Percentiles rank a stretch among this genome's conserved stretches.
phyloP scores from a whole-genome alignment of 768 basidiomycete genomes.

The Lyophyllum semitale region DNA sequence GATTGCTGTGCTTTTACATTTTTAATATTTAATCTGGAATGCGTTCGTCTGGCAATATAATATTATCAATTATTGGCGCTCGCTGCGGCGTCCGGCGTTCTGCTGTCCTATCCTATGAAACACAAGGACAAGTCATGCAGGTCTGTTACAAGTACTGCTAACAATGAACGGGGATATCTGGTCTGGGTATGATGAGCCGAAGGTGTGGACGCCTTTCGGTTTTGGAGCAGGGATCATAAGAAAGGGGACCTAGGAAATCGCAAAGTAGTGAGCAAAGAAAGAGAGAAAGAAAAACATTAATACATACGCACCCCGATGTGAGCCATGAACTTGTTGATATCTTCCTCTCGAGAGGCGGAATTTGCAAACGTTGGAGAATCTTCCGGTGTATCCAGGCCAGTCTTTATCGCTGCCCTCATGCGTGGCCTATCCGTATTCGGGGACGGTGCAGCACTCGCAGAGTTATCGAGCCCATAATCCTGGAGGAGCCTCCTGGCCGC shows the following conservation, averaged over 20 bases:
- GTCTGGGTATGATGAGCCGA: conserved; percentile 21
- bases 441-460: conserved; percentile 24
- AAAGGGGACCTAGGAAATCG: conserved; percentile 35
- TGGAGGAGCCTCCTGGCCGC: conserved; percentile 39
- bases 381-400: conserved; percentile 8
- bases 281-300: conserved; percentile 5
- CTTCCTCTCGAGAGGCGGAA: conserved; percentile 30
- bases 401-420: conserved; percentile 8
- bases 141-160: conserved; percentile 5
- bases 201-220: conserved; percentile 22
- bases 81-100: no score
- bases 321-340: conserved; percentile 50
- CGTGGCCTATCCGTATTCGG: conserved; percentile 24
- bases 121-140: no score
- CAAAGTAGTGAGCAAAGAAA: neutral
- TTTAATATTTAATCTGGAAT: no score
- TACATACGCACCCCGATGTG: conserved; percentile 47
- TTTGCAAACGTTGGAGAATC: conserved; percentile 6
- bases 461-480: conserved; percentile 43
- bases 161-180: conserved; percentile 20
- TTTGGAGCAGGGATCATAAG: conserved; percentile 42
- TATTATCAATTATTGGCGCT: no score
- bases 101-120: no score
- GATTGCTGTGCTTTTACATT: no score
- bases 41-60: no score